Evolutionary conservation across 495 filamentous ascomycete genomes (phyloP), one percentile per base, ranked within the genome.

Genomic region (Aspergillus panamensis): DNA sequence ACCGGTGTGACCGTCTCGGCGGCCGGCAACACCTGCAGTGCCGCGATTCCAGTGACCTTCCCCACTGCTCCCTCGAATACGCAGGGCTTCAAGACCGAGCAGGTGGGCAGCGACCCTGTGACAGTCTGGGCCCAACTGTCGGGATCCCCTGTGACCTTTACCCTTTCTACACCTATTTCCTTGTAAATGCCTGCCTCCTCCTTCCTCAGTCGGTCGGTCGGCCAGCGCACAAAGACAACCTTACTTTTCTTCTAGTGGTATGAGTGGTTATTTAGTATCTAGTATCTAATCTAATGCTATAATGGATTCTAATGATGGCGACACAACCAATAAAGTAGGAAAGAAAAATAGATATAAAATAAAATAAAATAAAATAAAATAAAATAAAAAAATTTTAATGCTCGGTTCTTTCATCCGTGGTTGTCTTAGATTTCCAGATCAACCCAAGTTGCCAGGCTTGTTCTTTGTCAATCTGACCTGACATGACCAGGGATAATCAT

Each of bases 111-210:
- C 33, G 84, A 87, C 62, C 83, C 84, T 13, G 63, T 80, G 39
- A 86, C 84, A 5, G 76, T 85, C 33, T 87, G 81, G 84, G 79
- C 78, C 13, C 67, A 71, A 37, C 68, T 87, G 49, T 69, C 76
- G 25, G 84, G 83, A 31, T 73, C 77, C 0, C 70, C 82, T 0
- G 75, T 80, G 2, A 78, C 74, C 0, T 80, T 84, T 61, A 77
- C 69, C 33, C 72, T 86, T 9, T 67, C 71, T 5, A 74, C 70
- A 13, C 72, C 81, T 8, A 73, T 84, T 62, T 40, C 73, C 14
- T 55, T 78, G 33, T 77, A 67, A 59, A 31, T n/a, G 45, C 9
- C 35, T 12, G 5, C 25, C 25, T 5, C 25, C 25, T 25, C 25
- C 25, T 25, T 25, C 25, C n/a, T n/a, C n/a, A n/a, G 8, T 12